A percentile compares a stretch with the other conserved stretches of the same genome.
phyloP scores from a whole-genome alignment of 1,284 basidiomycete genomes.

The Psilocybe mexicana region DNA sequence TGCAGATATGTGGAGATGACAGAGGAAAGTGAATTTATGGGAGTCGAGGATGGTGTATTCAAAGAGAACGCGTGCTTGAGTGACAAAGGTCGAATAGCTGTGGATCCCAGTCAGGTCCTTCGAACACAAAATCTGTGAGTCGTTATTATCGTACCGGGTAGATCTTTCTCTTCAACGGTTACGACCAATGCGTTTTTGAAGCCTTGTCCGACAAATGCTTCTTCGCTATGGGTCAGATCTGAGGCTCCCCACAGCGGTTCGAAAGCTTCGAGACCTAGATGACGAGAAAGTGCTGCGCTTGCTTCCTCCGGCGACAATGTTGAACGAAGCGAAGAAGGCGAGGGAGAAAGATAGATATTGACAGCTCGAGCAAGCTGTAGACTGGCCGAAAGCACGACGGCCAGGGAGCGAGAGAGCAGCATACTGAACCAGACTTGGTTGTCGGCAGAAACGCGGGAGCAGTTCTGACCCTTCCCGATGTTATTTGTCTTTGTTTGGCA shows the following conservation, averaged over 20 bases:
- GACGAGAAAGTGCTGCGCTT: slow-evolving; percentile 60
- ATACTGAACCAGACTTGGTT: slow-evolving; percentile 18
- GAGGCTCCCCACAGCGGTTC: slow-evolving; percentile 48
- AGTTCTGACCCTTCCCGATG: slow-evolving; percentile 6
- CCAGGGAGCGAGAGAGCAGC: slow-evolving; percentile 26
- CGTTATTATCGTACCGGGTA: slow-evolving; percentile 45
- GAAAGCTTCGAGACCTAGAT: slow-evolving; percentile 69
- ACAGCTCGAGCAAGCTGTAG: slow-evolving; percentile 40
- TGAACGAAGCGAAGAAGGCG: slow-evolving; percentile 34
- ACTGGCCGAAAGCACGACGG: slow-evolving; percentile 30
- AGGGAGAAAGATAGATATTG: slow-evolving; percentile 59
- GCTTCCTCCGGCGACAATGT: slow-evolving; percentile 53
- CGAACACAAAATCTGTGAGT: slow-evolving; percentile 8
- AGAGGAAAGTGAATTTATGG: slow-evolving; percentile 42
- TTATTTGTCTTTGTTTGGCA: slow-evolving; percentile 31
- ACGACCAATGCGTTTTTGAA: slow-evolving; percentile 52
- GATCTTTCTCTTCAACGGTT: slow-evolving; percentile 58
- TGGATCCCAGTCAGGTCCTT: slow-evolving; percentile 2
- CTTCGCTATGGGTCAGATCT: slow-evolving; percentile 34
- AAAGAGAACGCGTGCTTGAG: slow-evolving; percentile 46
- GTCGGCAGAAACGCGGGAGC: neutral
- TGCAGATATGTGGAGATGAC: slow-evolving; percentile 56
- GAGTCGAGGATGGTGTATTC: slow-evolving; percentile 29
- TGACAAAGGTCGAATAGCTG: slow-evolving; percentile 53
- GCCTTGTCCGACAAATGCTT: slow-evolving; percentile 58